Conservation (phyloP, 1,284 basidiomycete genomes). For the Malassezia japonica region DNA sequence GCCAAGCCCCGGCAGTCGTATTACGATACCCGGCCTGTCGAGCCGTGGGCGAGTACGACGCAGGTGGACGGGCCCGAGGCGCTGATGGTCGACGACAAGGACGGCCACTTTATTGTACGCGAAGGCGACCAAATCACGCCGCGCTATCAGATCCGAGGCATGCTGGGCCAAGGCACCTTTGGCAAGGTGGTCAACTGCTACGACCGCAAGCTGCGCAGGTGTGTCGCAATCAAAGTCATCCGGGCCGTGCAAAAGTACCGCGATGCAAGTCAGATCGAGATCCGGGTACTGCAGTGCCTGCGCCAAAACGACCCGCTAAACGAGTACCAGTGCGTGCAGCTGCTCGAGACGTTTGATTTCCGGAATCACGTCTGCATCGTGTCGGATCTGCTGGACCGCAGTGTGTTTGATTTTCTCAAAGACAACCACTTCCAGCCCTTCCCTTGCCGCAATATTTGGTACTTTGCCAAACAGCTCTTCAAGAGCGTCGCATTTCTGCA, state of each 20-base stretch:
- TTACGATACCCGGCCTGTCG: neutral
- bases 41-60: neutral
- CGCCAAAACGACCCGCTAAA: slow-evolving; percentile 83
- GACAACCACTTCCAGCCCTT: slow-evolving; percentile 95
- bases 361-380: slow-evolving; percentile 97
- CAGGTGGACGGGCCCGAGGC: too few relatives aligned
- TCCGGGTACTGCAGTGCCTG: slow-evolving; percentile 82
- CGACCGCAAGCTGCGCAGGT: slow-evolving; percentile 59
- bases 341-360: slow-evolving; percentile 89
- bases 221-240: slow-evolving; percentile 98
- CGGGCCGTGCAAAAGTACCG: slow-evolving; percentile 56
- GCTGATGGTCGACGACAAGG: slow-evolving; percentile 49
- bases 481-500: slow-evolving; percentile 91
- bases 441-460: slow-evolving; percentile 88
- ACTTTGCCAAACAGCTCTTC: slow-evolving; percentile 82
- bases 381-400: slow-evolving; percentile 90
- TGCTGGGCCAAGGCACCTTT: slow-evolving; percentile 95
- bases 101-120: slow-evolving; percentile 50
- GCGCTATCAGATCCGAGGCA: slow-evolving; percentile 61
- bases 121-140: slow-evolving; percentile 42
- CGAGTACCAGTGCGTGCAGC: slow-evolving; percentile 90
- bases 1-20: neutral
- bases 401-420: slow-evolving; percentile 97
- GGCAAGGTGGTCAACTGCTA: slow-evolving; percentile 95
- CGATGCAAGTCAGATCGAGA: slow-evolving; percentile 96